These are phyloP conservation scores for Gaultheria prostrata DNA, from an alignment of 148 eudicot genomes.

Conservation along the genomic window DNA sequence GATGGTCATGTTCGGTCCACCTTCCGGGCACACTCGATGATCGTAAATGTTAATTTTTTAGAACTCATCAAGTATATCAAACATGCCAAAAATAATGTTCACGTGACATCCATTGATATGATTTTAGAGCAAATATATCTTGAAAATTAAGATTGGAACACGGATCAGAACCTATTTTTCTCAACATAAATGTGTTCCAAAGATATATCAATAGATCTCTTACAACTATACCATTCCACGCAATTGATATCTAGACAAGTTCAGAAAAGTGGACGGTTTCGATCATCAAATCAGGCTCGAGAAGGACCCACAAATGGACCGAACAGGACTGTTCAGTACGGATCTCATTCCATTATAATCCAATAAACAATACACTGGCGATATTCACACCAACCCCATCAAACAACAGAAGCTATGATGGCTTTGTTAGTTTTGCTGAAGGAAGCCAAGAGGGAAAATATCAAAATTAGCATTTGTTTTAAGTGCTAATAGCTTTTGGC, in stretches of 20 bases:
- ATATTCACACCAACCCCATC: not conserved
- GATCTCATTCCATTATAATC: not conserved
- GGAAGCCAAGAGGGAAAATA: not conserved
- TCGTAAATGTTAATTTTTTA: not conserved
- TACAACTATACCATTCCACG: too few species aligned
- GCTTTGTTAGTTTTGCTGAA: not conserved
- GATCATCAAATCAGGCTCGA: not conserved
- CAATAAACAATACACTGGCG: not conserved
- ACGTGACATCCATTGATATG: not conserved
- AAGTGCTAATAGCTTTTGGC: not conserved
- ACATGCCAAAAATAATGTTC: not conserved
- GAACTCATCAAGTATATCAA: not conserved
- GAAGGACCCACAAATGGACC: not conserved
- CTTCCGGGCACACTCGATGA: not conserved
- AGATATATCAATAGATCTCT: not conserved
- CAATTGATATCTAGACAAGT: not conserved
- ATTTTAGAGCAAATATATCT: not conserved
- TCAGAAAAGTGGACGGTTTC: not conserved
- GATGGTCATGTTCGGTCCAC: not conserved
- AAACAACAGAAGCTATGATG: not conserved
- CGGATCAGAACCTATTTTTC: not conserved
- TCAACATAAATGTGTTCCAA: not conserved
- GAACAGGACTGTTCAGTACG: not conserved
- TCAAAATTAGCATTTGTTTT: not conserved
- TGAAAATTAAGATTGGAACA: not conserved